These are phyloP conservation scores for Cladophialophora bantiana DNA, from an alignment of 2,329 filamentous ascomycete species.

Conservation along the genomic window DNA sequence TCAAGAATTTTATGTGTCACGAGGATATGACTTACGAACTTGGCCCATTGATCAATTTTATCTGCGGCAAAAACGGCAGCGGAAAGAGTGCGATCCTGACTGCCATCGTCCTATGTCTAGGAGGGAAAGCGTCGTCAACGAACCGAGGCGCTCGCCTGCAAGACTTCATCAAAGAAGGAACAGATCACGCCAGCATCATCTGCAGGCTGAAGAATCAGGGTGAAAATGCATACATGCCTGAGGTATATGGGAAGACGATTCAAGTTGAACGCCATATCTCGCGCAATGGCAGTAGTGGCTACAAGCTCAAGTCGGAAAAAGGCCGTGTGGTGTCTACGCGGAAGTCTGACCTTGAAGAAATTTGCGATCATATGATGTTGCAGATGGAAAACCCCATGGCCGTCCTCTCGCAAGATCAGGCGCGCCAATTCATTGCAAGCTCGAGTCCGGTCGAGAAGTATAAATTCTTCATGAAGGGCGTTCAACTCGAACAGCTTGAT, in stretches of 20 bases:
- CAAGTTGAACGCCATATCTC: slow-evolving; percentile 90
- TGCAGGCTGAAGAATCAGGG: slow-evolving; percentile 93
- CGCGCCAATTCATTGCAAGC: slow-evolving; percentile 87
- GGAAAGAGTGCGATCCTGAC: slow-evolving; percentile 97
- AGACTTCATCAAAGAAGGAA: slow-evolving; percentile 87
- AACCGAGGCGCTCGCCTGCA: slow-evolving; percentile 91
- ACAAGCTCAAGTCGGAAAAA: slow-evolving; percentile 80
- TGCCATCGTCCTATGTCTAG: slow-evolving; percentile 90
- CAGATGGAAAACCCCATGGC: slow-evolving; percentile 98
- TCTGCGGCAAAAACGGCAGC: slow-evolving; percentile 96
- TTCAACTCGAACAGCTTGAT: slow-evolving; percentile 89
- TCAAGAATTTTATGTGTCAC: slow-evolving; percentile 97
- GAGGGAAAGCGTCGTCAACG: slow-evolving; percentile 89
- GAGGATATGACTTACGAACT: slow-evolving; percentile 78
- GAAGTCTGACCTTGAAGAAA: slow-evolving; percentile 86
- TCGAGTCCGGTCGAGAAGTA: slow-evolving; percentile 87
- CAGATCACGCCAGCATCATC: slow-evolving; percentile 74
- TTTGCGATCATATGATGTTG: slow-evolving; percentile 89
- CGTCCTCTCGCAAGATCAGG: slow-evolving; percentile 92
- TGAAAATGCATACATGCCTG: slow-evolving; percentile 79
- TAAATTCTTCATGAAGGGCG: slow-evolving; percentile 93
- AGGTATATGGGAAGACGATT: slow-evolving; percentile 83
- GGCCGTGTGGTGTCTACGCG: slow-evolving; percentile 76
- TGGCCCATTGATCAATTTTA: slow-evolving; percentile 97
- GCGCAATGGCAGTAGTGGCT: slow-evolving; percentile 67